Evolutionary conservation across 2,329 filamentous ascomycete species (phyloP), one percentile per base, ranked within the genome.

Genomic region (Pseudogymnoascus sp.): DNA sequence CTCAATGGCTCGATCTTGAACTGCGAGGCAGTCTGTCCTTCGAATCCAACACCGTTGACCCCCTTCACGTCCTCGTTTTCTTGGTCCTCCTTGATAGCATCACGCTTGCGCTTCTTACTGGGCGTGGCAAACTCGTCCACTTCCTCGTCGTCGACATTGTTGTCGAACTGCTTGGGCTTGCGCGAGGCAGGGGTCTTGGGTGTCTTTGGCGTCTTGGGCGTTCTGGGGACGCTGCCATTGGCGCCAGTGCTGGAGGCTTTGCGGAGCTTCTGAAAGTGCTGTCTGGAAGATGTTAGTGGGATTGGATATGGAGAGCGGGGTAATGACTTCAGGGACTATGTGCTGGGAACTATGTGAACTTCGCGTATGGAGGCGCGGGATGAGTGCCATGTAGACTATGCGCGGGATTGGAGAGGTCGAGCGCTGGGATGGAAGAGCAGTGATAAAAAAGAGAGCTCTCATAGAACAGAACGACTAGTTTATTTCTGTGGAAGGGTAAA

Each of bases 191-290:
- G 25, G 18, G 18, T 41, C 30, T 43, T 64, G 58, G 38, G 37
- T 3, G n/a, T 43, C 25, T 34, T 63, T 59, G 25, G 59, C 2
- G 39, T 47, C 16, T 32, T 11, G 9, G 25, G 59, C 2, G 50
- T 47, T 34, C 47, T 7, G 6, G 25, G 30, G 8, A 28, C 20
- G 37, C 59, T 61, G n/a, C 35, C 14, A 11, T 18, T n/a, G 54
- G 12, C 39, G 35, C 59, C 25, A 14, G 34, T 60, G 16, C 30
- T 12, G 57, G 30, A 41, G 5, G 38, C 64, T 1, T 47, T 65
- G 54, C 68, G 66, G 38, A 71, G 64, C 58, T 71, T 71, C 54
- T 71, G 70, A 60, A 67, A 71, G 50, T 70, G 70, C 59, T 71
- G 70, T 9, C 70, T 71, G 47, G 25, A 30, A 35, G 14, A 12